Percentiles rank a stretch among this genome's conserved stretches.
Conservation (phyloP, 2,329 filamentous ascomycete genomes). For the Colletotrichum sp. region DNA sequence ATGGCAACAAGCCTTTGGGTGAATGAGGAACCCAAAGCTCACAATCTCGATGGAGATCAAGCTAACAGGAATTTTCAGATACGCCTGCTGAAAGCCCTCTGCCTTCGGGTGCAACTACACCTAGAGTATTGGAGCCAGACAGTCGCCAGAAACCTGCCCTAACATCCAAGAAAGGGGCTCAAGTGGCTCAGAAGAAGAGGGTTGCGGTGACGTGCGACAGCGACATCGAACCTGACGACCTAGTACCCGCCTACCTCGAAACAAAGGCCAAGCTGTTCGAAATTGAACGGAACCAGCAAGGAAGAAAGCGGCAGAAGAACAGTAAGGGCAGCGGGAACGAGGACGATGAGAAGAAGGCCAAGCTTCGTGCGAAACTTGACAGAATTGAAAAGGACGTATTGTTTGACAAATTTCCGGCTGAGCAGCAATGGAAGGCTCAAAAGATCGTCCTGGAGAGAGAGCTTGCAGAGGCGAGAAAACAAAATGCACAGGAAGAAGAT, state of each 20-base stretch:
- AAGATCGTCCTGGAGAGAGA: conserved; percentile 67
- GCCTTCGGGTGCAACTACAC: conserved; percentile 55
- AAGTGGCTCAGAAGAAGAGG: conserved; percentile 43
- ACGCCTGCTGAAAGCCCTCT: conserved; percentile 55
- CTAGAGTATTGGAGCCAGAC: conserved; percentile 41
- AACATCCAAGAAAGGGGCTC: conserved; percentile 19
- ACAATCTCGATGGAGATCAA: neutral
- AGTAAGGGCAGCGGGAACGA: conserved; percentile 34
- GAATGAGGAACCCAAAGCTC: neutral
- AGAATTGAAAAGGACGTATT: conserved; percentile 80
- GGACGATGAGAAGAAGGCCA: conserved; percentile 62
- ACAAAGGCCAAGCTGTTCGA: conserved; percentile 73
- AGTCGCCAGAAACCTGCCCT: conserved; percentile 3
- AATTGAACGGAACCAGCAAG: conserved; percentile 56
- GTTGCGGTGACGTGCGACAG: conserved; percentile 61
- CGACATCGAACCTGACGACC: conserved; percentile 76
- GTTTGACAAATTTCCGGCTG: conserved; percentile 71
- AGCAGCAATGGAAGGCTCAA: conserved; percentile 68
- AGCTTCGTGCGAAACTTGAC: conserved; percentile 75
- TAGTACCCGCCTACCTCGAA: conserved; percentile 78
- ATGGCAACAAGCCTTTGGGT: conserved; percentile 41
- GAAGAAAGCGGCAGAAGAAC: conserved; percentile 46
- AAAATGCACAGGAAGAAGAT: conserved; percentile 36
- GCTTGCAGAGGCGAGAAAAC: conserved; percentile 54
- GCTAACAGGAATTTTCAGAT: conserved; percentile 35